These are phyloP conservation scores for Pythium volutum DNA, from an alignment of 352 stramenopile genomes.

Conservation along the genomic window DNA sequence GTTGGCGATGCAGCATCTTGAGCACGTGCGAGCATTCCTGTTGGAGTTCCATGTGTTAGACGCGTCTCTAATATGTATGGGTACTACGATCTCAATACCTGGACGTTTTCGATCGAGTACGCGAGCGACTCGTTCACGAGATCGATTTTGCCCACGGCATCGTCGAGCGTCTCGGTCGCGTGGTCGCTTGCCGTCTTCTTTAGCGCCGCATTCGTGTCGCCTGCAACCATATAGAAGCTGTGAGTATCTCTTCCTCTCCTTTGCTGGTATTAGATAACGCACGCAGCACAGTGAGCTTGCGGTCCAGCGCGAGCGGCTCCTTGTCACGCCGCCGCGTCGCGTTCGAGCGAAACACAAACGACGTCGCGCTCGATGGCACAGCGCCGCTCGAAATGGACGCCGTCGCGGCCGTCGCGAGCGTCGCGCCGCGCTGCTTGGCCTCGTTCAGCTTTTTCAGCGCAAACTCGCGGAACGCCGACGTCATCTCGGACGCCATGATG, in stretches of 20 bases:
- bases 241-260: too few species aligned
- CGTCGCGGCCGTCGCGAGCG: conserved; percentile 50
- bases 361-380: conserved; percentile 30
- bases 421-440: conserved; percentile 57
- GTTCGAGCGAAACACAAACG: conserved; percentile 34
- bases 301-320: conserved; percentile 37
- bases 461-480: conserved; percentile 63
- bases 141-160: conserved; percentile 66
- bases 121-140: conserved; percentile 79
- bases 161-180: conserved; percentile 36
- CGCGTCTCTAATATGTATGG: background rate
- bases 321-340: conserved; percentile 10
- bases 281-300: conserved; percentile 33
- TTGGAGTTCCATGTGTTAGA: background rate
- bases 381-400: conserved; percentile 40
- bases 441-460: conserved; percentile 75
- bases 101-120: conserved; percentile 80
- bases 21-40: conserved; percentile 67
- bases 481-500: conserved; percentile 62
- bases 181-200: conserved; percentile 32
- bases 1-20: conserved; percentile 64
- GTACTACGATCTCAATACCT: conserved; percentile 13
- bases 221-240: too few species aligned
- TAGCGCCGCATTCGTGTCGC: conserved; percentile 42
- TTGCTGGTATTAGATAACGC: conserved; percentile 2